phyloP scores from a whole-genome alignment of 352 stramenopile genomes.

The Globisporangium solare region DNA sequence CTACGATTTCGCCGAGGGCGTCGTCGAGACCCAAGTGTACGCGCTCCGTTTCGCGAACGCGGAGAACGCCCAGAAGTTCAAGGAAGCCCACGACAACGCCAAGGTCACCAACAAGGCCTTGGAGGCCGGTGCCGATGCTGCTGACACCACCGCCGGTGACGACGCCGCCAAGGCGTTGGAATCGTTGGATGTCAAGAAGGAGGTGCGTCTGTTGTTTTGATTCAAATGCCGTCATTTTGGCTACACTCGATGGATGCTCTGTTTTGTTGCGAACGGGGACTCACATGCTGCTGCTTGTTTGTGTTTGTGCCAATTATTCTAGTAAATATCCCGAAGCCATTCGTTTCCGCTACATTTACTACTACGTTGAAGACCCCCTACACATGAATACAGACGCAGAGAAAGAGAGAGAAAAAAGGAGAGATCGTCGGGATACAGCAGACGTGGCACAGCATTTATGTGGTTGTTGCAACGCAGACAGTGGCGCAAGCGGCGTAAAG shows the following conservation, averaged over 20 bases:
- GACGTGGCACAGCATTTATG: not conserved
- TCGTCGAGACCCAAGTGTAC: slow-evolving; percentile 89
- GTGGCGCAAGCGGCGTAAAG: not conserved
- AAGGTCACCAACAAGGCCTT: slow-evolving; percentile 94
- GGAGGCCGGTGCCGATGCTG: slow-evolving; percentile 89
- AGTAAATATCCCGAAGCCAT: slow-evolving; percentile 13
- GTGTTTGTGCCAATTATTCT: not conserved
- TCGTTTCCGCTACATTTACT: slow-evolving; percentile 8
- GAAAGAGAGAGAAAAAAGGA: slow-evolving; percentile 4
- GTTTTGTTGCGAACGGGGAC: not conserved
- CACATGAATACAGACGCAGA: slow-evolving; percentile 16
- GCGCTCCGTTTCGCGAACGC: slow-evolving; percentile 93
- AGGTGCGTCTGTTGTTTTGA: slow-evolving; percentile 15
- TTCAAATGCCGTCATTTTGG: not conserved
- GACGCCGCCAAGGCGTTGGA: slow-evolving; percentile 91
- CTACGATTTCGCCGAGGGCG: slow-evolving; percentile 96
- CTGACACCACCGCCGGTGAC: slow-evolving; percentile 89
- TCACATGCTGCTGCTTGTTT: slow-evolving; percentile 5
- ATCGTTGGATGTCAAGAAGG: slow-evolving; percentile 89
- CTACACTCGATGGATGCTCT: not conserved
- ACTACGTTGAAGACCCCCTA: slow-evolving; percentile 8
- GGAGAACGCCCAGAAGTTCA: slow-evolving; percentile 96
- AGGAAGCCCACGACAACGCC: slow-evolving; percentile 91
- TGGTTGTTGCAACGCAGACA: not conserved
- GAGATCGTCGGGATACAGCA: not conserved